Evolutionary conservation across 176 grass and related monocot genomes (phyloP).

Genomic region (Alopecurus myosuroides): DNA sequence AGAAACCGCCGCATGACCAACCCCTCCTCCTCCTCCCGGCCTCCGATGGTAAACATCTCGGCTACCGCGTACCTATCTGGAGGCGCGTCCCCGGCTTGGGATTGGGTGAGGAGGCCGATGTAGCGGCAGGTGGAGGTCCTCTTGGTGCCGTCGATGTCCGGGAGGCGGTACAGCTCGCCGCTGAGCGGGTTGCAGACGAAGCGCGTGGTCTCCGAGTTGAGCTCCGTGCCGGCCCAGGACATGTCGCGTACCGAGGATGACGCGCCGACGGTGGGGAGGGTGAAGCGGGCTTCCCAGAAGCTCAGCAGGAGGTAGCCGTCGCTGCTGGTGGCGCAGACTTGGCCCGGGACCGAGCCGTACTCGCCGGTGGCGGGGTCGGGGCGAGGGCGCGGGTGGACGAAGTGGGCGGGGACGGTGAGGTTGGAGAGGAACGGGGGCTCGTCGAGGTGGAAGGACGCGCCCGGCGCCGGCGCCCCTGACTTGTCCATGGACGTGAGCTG

Average conservation of each 20-base stretch:
- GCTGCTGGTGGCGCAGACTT: background rate
- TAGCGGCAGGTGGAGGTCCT: background rate
- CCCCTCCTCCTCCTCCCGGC: too few relatives aligned
- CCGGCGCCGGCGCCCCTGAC: background rate
- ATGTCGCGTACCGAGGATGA: too few relatives aligned
- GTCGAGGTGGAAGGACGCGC: slow-evolving; percentile 6
- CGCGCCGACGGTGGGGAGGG: background rate
- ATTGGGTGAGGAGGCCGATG: slow-evolving; percentile 6
- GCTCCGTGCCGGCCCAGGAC: background rate
- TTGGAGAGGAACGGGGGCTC: background rate
- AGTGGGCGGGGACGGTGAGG: slow-evolving; percentile 23
- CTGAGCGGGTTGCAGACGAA: slow-evolving; percentile 27
- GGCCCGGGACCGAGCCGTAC: background rate
- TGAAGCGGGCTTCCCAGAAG: background rate
- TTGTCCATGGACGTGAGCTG: background rate
- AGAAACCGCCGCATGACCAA: slow-evolving; percentile 13
- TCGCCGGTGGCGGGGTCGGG: background rate
- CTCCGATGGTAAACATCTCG: background rate
- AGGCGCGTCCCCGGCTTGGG: background rate
- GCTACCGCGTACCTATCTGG: slow-evolving; percentile 19
- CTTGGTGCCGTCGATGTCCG: slow-evolving; percentile 15
- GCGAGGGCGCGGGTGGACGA: background rate
- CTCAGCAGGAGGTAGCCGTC: slow-evolving; percentile 20
- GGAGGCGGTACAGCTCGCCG: slow-evolving; percentile 27
- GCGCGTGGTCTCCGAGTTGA: background rate